These are phyloP conservation scores for Blastobotrys chiropterorum DNA, from an alignment of 805 yeast species.

Conservation along the genomic window DNA sequence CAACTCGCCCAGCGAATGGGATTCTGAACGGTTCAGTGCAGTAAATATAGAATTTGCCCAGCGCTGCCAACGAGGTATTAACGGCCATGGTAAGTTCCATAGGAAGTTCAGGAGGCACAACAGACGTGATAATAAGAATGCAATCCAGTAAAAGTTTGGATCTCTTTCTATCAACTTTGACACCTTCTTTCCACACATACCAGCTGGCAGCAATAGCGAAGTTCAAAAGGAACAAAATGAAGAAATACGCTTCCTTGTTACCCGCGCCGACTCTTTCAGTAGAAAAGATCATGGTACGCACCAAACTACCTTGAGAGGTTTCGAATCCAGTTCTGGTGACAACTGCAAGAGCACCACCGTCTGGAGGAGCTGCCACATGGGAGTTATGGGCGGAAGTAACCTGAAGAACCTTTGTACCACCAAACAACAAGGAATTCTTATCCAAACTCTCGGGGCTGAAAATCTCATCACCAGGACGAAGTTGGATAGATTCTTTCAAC, in stretches of 20 bases:
- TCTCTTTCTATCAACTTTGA: slow-evolving; percentile 90
- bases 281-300: slow-evolving; percentile 95
- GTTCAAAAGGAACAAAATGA: slow-evolving; percentile 79
- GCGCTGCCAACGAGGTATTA: slow-evolving; percentile 80
- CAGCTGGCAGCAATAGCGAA: slow-evolving; percentile 94
- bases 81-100: slow-evolving; percentile 99
- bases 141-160: slow-evolving; percentile 92
- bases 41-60: slow-evolving; percentile 80
- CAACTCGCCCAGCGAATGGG: slow-evolving; percentile 95
- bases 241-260: slow-evolving; percentile 87
- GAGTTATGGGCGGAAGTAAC: slow-evolving; percentile 59
- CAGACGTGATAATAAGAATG: slow-evolving; percentile 91
- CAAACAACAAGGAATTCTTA: slow-evolving; percentile 81
- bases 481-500: slow-evolving; percentile 81
- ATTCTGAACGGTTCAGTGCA: slow-evolving; percentile 99
- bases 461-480: slow-evolving; percentile 66
- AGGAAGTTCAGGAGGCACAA: slow-evolving; percentile 97
- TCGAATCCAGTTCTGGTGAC: slow-evolving; percentile 96
- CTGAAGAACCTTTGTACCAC: slow-evolving; percentile 95
- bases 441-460: slow-evolving; percentile 78
- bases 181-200: slow-evolving; percentile 98
- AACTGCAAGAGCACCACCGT: slow-evolving; percentile 83
- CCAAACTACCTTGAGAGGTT: slow-evolving; percentile 95
- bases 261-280: slow-evolving; percentile 96
- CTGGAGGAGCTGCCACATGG: slow-evolving; percentile 66